Evolutionary conservation across 139 green algal genomes (phyloP).

Genomic region (Tetradesmus obliquus): DNA sequence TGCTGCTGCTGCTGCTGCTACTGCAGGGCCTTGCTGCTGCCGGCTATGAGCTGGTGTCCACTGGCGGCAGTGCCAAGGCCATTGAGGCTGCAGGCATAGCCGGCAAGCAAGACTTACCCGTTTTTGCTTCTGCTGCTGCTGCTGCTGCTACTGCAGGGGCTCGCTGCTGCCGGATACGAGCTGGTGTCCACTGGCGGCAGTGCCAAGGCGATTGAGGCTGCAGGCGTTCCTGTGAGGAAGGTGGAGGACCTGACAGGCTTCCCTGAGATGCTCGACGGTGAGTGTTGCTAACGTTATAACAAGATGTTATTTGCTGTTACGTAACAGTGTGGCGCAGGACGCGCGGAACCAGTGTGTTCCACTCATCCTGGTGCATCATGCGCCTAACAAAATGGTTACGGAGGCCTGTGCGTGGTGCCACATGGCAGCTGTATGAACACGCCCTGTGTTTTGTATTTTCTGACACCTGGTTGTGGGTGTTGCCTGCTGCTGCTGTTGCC

Average conservation of each 20-base stretch:
- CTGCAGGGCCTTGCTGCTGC: too few species aligned
- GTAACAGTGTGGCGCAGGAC: too few species aligned
- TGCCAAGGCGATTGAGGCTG: conserved; percentile 83
- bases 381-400: too few species aligned
- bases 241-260: conserved; percentile 97
- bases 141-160: conserved; percentile 68
- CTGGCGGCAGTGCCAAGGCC: conserved; percentile 90
- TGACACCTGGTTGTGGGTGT: too few species aligned
- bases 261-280: conserved; percentile 98
- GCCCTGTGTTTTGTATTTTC: too few species aligned
- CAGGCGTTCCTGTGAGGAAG: conserved; percentile 82
- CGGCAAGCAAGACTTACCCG: neutral
- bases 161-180: conserved; percentile 89
- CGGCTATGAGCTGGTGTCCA: too few species aligned
- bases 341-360: too few species aligned
- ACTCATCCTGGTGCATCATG: too few species aligned
- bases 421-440: neutral
- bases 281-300: neutral
- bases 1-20: too few species aligned
- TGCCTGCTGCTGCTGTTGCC: neutral
- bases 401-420: too few species aligned
- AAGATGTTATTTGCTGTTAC: neutral
- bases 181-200: conserved; percentile 97
- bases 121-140: neutral
- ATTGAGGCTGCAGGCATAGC: conserved; percentile 77